These are phyloP conservation scores for Eucalyptus grandis DNA, from an alignment of 345 rosid genomes.

Conservation along the genomic window DNA sequence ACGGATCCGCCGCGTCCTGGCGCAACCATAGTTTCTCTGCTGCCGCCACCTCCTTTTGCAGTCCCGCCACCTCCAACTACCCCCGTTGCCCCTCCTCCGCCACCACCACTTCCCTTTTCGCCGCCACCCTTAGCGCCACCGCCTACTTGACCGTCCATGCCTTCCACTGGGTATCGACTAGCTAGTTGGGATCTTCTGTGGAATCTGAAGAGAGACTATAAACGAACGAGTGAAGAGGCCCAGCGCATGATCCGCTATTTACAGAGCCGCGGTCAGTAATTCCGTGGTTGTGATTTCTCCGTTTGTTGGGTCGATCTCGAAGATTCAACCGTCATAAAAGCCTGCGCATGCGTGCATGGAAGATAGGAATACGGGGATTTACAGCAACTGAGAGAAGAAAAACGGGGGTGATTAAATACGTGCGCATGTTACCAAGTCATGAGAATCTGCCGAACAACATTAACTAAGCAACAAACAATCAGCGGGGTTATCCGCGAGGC, in stretches of 20 bases:
- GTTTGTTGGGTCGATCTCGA: neutral
- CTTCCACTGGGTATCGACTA: neutral
- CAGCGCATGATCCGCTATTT: neutral
- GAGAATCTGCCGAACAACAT: neutral
- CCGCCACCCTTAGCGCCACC: neutral
- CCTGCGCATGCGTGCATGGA: neutral
- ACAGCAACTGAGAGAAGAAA: neutral
- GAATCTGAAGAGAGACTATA: neutral
- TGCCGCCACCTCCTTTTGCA: too few species aligned
- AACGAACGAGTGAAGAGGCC: neutral
- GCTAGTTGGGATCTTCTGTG: neutral
- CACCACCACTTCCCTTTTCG: neutral
- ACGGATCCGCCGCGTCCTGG: neutral
- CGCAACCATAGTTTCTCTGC: neutral
- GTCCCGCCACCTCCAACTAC: neutral
- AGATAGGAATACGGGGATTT: neutral
- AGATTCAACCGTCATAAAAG: neutral
- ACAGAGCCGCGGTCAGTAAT: neutral
- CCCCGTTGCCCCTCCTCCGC: neutral
- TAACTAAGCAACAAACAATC: neutral
- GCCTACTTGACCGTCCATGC: neutral
- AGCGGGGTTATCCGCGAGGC: neutral
- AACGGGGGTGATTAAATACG: neutral
- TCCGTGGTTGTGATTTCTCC: neutral
- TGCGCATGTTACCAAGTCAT: neutral